phyloP scores from a whole-genome alignment of 306 rosid species.

The Corylus americana region DNA sequence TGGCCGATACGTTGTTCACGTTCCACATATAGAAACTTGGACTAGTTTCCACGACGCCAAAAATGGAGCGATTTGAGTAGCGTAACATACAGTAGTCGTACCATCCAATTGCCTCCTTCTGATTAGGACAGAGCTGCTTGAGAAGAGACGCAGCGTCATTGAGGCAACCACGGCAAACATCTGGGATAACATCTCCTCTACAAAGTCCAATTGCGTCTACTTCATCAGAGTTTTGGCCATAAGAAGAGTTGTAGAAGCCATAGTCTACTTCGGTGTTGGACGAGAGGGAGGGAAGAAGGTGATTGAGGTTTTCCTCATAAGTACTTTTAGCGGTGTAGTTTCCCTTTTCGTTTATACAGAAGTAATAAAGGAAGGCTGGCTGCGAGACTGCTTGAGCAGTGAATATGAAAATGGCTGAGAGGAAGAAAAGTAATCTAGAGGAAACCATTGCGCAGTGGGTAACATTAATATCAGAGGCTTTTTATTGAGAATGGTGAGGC shows the following conservation, averaged over 20 bases:
- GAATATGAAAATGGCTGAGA: conserved; percentile 11
- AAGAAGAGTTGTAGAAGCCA: too few relatives aligned
- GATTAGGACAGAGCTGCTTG: conserved; percentile 36
- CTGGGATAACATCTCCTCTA: neutral
- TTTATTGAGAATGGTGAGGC: neutral
- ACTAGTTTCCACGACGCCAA: neutral
- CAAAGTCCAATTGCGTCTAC: too few relatives aligned
- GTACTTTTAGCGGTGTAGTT: conserved; percentile 49
- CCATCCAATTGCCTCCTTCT: conserved; percentile 48
- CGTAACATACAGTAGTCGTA: conserved; percentile 39
- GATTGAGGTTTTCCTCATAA: conserved; percentile 8
- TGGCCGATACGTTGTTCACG: neutral
- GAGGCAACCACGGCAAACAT: conserved; percentile 45
- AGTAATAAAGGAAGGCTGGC: neutral
- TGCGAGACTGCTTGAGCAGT: conserved; percentile 23
- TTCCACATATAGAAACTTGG: neutral
- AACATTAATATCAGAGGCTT: neutral
- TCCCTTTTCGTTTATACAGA: conserved; percentile 23
- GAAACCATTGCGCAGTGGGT: conserved; percentile 10
- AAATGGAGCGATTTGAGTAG: conserved; percentile 28
- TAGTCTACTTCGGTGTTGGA: too few relatives aligned
- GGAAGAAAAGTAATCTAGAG: conserved; percentile 14
- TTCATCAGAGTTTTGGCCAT: too few relatives aligned
- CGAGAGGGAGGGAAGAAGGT: too few relatives aligned
- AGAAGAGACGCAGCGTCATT: conserved; percentile 29